Percentiles rank a stretch among this genome's conserved stretches.
phyloP scores from a whole-genome alignment of 352 stramenopile genomes.

The Pythium brassicae region DNA sequence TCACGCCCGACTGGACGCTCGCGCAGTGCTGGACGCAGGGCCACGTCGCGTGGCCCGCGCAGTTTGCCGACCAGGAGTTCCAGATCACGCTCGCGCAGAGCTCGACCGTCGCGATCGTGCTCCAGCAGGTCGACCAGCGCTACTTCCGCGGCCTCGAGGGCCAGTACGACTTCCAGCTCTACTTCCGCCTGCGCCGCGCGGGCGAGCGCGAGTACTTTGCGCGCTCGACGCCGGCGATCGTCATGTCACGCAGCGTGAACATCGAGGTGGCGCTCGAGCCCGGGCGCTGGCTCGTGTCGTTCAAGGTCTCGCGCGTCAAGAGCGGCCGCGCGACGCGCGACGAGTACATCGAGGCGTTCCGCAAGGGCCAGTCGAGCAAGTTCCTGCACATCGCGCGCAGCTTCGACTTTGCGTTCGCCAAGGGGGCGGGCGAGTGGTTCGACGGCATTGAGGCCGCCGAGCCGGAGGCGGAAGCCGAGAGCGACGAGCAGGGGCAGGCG shows the following conservation, averaged over 20 bases:
- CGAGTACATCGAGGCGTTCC: constrained; percentile 20
- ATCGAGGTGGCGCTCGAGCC: constrained; percentile 26
- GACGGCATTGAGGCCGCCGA: constrained; percentile 11
- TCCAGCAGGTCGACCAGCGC: constrained; percentile 32
- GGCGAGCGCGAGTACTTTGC: constrained; percentile 24
- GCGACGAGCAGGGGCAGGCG: constrained; percentile 11
- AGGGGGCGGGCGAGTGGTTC: constrained; percentile 17
- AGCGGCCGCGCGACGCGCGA: constrained; percentile 13
- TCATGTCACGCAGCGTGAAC: constrained; percentile 31
- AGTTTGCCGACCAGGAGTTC: constrained; percentile 27
- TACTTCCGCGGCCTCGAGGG: constrained; percentile 40
- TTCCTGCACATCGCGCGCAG: constrained; percentile 29
- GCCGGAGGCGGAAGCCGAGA: constrained; percentile 14
- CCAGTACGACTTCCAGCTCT: constrained; percentile 30
- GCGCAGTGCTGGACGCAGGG: constrained; percentile 32
- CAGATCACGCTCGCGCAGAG: constrained; percentile 19
- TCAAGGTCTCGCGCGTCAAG: constrained; percentile 20
- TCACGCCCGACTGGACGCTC: constrained; percentile 30
- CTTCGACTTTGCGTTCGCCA: constrained; percentile 28
- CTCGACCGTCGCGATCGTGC: constrained; percentile 27
- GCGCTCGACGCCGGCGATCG: constrained; percentile 18
- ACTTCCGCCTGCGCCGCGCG: constrained; percentile 28
- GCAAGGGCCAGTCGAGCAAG: constrained; percentile 27
- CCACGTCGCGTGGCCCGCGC: constrained; percentile 23
- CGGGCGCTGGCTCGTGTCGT: constrained; percentile 26